Evolutionary conservation across 257 asterid species (phyloP).

Genomic region (Osmanthus fragrans): DNA sequence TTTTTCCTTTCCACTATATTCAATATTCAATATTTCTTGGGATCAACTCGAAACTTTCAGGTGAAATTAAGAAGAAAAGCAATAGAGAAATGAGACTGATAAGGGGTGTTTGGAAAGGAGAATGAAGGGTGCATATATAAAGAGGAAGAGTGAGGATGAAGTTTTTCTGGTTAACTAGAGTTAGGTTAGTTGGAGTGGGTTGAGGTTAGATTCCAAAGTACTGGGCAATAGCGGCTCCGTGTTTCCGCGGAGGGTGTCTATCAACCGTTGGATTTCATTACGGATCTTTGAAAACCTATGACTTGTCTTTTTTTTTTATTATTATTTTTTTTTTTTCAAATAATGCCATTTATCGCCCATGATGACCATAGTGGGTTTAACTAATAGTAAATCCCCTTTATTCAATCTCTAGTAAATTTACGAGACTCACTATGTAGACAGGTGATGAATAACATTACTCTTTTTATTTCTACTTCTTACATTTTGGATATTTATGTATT

Average conservation of each 20-base stretch:
- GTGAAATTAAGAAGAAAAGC: neutral
- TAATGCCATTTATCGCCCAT: too few species aligned
- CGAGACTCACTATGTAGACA: too few species aligned
- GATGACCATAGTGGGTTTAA: too few species aligned
- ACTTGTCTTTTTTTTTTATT: too few species aligned
- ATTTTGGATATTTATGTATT: too few species aligned
- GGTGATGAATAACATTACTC: too few species aligned
- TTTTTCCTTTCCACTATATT: neutral
- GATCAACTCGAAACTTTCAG: neutral
- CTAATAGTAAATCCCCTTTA: too few species aligned
- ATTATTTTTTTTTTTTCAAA: too few species aligned
- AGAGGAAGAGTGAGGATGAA: slow-evolving; percentile 33
- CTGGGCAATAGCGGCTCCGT: slow-evolving; percentile 59
- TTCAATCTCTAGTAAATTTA: too few species aligned
- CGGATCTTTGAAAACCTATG: too few species aligned
- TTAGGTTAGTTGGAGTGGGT: slow-evolving; percentile 33
- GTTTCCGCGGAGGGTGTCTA: slow-evolving; percentile 52
- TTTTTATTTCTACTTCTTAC: neutral
- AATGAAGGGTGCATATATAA: slow-evolving; percentile 26
- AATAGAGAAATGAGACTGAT: neutral
- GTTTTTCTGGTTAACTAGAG: slow-evolving; percentile 32
- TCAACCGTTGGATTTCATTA: slow-evolving; percentile 23
- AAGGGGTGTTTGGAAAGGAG: slow-evolving; percentile 9
- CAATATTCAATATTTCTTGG: neutral
- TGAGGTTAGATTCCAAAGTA: slow-evolving; percentile 49